A percentile compares a stretch with the other conserved stretches of the same genome.
Evolutionary conservation across 2,329 filamentous ascomycete species (phyloP).

Genomic region (Helicocarpus griseus): DNA sequence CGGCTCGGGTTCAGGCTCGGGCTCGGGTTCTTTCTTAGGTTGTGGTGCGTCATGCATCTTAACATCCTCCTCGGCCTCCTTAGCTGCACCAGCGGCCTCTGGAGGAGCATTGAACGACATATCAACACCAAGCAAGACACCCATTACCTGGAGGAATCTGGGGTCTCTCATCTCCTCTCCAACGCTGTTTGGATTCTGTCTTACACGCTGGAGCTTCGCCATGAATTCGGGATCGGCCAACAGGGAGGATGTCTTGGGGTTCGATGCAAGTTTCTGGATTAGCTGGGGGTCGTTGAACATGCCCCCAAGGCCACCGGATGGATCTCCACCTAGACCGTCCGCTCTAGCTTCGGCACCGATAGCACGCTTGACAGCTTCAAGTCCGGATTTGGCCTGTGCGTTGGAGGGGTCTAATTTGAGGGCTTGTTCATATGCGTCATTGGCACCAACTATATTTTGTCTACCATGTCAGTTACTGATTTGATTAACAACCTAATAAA

Average conservation of each 20-base stretch:
- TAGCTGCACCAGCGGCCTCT: constrained; percentile 34
- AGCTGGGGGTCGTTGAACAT: constrained; percentile 94
- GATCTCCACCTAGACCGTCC: constrained; percentile 54
- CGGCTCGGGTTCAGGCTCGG: constrained; percentile 50
- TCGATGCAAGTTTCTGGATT: constrained; percentile 78
- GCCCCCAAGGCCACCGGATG: constrained; percentile 66
- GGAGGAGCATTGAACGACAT: constrained; percentile 60
- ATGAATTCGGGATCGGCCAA: constrained; percentile 83
- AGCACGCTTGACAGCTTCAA: constrained; percentile 75
- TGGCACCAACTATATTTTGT: constrained; percentile 66
- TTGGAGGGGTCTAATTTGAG: constrained; percentile 87
- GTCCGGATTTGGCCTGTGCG: constrained; percentile 80
- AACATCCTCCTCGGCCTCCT: constrained; percentile 59
- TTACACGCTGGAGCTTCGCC: constrained; percentile 72
- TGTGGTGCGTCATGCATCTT: constrained; percentile 65
- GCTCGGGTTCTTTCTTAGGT: constrained; percentile 30
- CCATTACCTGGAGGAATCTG: constrained; percentile 85
- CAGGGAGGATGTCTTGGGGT: constrained; percentile 81
- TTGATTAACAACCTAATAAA: no score
- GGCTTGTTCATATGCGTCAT: constrained; percentile 89
- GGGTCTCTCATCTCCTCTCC: constrained; percentile 80
- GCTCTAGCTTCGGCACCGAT: constrained; percentile 65
- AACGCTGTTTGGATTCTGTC: constrained; percentile 68
- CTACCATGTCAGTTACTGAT: no score
- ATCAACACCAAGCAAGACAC: constrained; percentile 86